phyloP scores from a whole-genome alignment of 2,329 filamentous ascomycete genomes.

The Macrophomina pseudophaseolina region DNA sequence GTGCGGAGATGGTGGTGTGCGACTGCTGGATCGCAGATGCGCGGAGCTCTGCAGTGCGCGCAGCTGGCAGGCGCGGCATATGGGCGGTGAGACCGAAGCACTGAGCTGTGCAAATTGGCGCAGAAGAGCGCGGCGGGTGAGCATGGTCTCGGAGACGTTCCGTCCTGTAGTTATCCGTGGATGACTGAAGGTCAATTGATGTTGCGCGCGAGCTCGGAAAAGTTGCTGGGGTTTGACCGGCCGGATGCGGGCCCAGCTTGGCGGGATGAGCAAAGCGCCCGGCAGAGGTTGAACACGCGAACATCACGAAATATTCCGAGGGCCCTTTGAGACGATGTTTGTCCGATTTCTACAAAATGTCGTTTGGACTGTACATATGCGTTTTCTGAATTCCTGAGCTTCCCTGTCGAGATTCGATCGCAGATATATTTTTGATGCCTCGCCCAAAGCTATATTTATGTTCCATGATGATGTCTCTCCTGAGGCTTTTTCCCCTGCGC shows the following conservation, averaged over 20 bases:
- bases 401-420: no score
- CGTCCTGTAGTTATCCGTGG: not conserved
- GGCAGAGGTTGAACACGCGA: not conserved
- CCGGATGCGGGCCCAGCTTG: not conserved
- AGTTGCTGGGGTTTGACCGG: not conserved
- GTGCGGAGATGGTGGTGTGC: not conserved
- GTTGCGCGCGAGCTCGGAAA: conserved; percentile 4
- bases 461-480: not conserved
- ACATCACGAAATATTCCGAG: no score
- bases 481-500: not conserved
- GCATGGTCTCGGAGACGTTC: conserved; percentile 2
- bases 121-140: conserved; percentile 9
- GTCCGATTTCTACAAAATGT: no score
- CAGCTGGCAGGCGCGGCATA: conserved; percentile 20
- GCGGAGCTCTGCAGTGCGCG: conserved; percentile 3
- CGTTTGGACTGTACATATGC: no score
- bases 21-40: not conserved
- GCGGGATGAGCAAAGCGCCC: not conserved
- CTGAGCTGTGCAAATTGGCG: not conserved
- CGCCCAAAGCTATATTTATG: not conserved
- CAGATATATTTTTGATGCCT: no score
- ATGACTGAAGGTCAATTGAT: not conserved
- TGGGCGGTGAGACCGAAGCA: not conserved
- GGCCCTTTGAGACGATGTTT: no score
- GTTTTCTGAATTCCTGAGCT: no score